Evolutionary conservation across 2,329 filamentous ascomycete species (phyloP).

Genomic region (Penicillium olsonii): DNA sequence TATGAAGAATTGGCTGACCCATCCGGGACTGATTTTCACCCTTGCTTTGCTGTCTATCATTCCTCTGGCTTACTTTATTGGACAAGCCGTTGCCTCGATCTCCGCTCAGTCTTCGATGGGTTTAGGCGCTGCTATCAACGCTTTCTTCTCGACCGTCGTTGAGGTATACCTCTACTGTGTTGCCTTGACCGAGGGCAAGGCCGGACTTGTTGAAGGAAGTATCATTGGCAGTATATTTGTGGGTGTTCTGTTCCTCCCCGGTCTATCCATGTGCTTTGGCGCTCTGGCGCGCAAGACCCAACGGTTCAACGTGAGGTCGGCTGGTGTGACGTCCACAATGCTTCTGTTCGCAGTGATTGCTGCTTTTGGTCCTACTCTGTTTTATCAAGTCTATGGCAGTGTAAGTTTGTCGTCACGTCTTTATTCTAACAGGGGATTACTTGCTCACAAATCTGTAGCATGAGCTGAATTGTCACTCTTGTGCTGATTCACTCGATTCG

Average conservation of each 20-base stretch:
- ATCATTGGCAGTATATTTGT: slow-evolving; percentile 98
- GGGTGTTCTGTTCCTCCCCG: slow-evolving; percentile 90
- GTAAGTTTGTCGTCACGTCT: slow-evolving; percentile 47
- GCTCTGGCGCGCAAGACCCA: slow-evolving; percentile 98
- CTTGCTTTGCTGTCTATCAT: slow-evolving; percentile 89
- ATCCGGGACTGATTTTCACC: slow-evolving; percentile 81
- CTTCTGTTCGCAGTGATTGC: slow-evolving; percentile 93
- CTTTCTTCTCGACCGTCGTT: slow-evolving; percentile 95
- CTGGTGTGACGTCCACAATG: slow-evolving; percentile 97
- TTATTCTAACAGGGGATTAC: not conserved
- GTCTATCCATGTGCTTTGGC: slow-evolving; percentile 97
- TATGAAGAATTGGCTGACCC: slow-evolving; percentile 72
- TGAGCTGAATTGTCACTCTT: slow-evolving; percentile 79
- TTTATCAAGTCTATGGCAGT: slow-evolving; percentile 98
- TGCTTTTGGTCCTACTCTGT: slow-evolving; percentile 91
- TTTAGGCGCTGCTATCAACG: slow-evolving; percentile 92
- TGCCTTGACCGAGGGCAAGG: slow-evolving; percentile 88
- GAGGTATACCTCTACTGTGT: slow-evolving; percentile 98
- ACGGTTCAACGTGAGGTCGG: slow-evolving; percentile 94
- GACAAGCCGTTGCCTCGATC: slow-evolving; percentile 96
- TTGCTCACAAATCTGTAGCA: slow-evolving; percentile 60
- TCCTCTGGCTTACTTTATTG: slow-evolving; percentile 95
- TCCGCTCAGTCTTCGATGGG: slow-evolving; percentile 99
- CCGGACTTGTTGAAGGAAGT: slow-evolving; percentile 89
- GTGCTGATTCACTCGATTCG: slow-evolving; percentile 54